Evolutionary conservation across 1,284 basidiomycete genomes (phyloP).

Genomic region (Bjerkandera adusta): DNA sequence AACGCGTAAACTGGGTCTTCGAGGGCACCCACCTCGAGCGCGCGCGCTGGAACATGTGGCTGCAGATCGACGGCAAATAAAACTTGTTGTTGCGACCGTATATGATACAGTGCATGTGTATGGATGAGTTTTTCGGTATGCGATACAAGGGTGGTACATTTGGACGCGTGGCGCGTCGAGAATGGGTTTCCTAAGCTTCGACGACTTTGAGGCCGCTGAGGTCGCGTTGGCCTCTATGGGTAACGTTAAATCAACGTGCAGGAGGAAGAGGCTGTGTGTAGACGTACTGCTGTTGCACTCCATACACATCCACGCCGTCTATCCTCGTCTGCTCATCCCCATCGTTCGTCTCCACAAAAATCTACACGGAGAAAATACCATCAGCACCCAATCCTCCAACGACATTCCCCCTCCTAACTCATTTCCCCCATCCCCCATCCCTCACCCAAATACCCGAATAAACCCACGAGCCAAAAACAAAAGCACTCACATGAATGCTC

Average conservation of each 20-base stretch:
- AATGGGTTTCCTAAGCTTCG: neutral
- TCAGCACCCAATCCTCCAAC: neutral
- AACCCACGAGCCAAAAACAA: neutral
- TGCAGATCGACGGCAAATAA: conserved; percentile 64
- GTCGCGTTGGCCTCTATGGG: too few species aligned
- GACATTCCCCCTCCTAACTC: too few species aligned
- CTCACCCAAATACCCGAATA: neutral
- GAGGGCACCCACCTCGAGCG: conserved; percentile 71
- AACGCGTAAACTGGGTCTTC: conserved; percentile 77
- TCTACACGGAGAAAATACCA: conserved; percentile 37
- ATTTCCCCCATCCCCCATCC: too few species aligned
- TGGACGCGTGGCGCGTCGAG: neutral
- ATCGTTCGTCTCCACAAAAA: conserved; percentile 79
- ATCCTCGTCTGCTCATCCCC: conserved; percentile 77
- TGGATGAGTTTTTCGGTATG: neutral
- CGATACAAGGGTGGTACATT: neutral
- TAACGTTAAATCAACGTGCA: too few species aligned
- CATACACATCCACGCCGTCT: conserved; percentile 74
- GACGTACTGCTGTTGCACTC: conserved; percentile 60
- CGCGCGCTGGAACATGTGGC: conserved; percentile 76
- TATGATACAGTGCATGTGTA: neutral
- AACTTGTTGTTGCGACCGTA: neutral
- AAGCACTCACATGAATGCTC: conserved; percentile 61
- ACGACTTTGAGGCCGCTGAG: neutral
- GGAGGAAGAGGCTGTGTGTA: too few species aligned